Evolutionary conservation across 495 filamentous ascomycete species (phyloP).

Genomic region (Penicillium mononematosum): DNA sequence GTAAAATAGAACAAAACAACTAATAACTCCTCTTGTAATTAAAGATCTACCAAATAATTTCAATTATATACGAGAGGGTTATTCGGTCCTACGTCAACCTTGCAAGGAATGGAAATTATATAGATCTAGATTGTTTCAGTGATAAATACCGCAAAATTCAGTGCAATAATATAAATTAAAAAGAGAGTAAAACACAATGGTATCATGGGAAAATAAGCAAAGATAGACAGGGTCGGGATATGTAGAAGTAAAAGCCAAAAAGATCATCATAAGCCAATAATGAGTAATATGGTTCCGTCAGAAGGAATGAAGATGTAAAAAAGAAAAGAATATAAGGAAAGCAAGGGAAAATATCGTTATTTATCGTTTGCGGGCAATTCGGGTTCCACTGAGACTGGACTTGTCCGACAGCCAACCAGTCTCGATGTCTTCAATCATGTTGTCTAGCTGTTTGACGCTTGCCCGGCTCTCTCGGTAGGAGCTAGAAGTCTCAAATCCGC

Average conservation of each 20-base stretch:
- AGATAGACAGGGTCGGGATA: slow-evolving; percentile 2
- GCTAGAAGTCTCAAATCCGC: slow-evolving; percentile 21
- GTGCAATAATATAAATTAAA: background rate
- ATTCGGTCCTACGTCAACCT: background rate
- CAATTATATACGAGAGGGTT: background rate
- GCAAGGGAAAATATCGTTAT: slow-evolving; percentile 7
- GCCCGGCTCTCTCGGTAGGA: slow-evolving; percentile 24
- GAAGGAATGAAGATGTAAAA: background rate
- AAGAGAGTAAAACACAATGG: slow-evolving; percentile 25
- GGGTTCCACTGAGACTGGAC: slow-evolving; percentile 24
- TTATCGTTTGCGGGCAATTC: slow-evolving; percentile 14
- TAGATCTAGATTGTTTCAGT: background rate
- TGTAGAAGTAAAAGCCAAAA: slow-evolving; percentile 10
- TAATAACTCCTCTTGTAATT: background rate
- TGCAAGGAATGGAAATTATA: background rate
- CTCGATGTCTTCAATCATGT: slow-evolving; percentile 43
- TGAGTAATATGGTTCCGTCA: background rate
- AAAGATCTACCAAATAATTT: background rate
- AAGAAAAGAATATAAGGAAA: slow-evolving; percentile 1
- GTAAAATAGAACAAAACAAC: background rate
- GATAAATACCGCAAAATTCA: background rate
- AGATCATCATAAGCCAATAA: background rate
- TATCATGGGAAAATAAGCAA: slow-evolving; percentile 29
- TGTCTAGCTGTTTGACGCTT: slow-evolving; percentile 33
- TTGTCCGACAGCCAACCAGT: slow-evolving; percentile 40